Percentiles rank a stretch among this genome's conserved stretches.
These are phyloP conservation scores for Massospora cicadina DNA, from an alignment of 371 early-diverging fungal species.

Conservation along the genomic window DNA sequence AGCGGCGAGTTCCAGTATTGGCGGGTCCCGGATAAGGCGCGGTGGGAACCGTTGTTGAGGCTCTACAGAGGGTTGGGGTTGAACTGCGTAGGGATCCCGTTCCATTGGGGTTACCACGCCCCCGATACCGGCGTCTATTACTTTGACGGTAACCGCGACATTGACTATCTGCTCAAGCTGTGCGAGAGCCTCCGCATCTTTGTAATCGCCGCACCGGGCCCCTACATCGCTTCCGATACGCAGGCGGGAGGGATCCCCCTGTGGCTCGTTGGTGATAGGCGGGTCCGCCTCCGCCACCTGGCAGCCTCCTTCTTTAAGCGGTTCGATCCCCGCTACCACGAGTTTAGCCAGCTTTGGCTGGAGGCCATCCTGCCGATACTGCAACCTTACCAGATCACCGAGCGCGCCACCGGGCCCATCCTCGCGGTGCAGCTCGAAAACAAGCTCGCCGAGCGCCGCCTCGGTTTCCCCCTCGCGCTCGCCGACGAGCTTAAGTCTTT, in stretches of 20 bases:
- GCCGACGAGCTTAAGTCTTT: conserved; percentile 69
- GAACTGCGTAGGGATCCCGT: conserved; percentile 71
- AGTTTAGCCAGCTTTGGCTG: conserved; percentile 53
- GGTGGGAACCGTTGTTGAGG: conserved; percentile 28
- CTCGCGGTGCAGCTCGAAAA: conserved; percentile 67
- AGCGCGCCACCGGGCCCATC: conserved; percentile 44
- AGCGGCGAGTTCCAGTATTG: conserved; percentile 68
- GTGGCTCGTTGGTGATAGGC: conserved; percentile 56
- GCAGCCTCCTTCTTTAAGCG: conserved; percentile 33
- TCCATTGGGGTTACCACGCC: conserved; percentile 81
- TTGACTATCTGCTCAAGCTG: conserved; percentile 46
- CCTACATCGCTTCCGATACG: conserved; percentile 77
- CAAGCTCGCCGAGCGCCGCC: conserved; percentile 45
- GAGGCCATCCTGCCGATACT: conserved; percentile 53
- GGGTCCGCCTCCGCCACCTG: conserved; percentile 56
- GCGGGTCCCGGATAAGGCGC: conserved; percentile 42
- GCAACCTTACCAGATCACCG: conserved; percentile 58
- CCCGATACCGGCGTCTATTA: conserved; percentile 52
- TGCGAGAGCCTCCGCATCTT: conserved; percentile 55
- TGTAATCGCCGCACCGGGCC: conserved; percentile 73
- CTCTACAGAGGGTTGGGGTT: conserved; percentile 31
- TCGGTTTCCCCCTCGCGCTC: conserved; percentile 45
- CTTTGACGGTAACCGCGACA: conserved; percentile 60
- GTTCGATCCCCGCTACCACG: conserved; percentile 48
- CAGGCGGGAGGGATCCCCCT: conserved; percentile 71